Evolutionary conservation across 2,329 filamentous ascomycete species (phyloP), one percentile per base, ranked within the genome.

Genomic region (Phoma sp.): DNA sequence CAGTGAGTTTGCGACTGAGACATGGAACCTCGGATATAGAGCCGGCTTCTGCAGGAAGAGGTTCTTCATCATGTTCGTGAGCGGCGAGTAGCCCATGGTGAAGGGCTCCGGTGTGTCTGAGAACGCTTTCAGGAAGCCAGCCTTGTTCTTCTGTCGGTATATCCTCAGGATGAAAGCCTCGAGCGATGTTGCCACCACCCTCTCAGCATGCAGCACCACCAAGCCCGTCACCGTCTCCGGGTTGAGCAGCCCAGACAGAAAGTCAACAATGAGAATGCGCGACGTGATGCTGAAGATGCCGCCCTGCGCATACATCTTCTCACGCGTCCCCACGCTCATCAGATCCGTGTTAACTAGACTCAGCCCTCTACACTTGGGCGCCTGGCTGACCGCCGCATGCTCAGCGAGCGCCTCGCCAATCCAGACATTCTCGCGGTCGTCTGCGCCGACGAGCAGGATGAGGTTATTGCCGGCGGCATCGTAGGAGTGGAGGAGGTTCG

Each of bases 231-330:
- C 87, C 39, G 87, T 93, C 61, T 91, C 88, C 0, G 94, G 88
- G 64, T 92, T 85, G 49, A 99, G 81, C 41, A 98, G 78, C 25
- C 83, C 84, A n/a, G 92, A 96, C 60, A 99, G 78, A 44, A 99
- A 83, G 74, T 99, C 95, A 24, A 98, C 93, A 27, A 98, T 91
- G 58, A 99, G 79, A 61, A 99, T 99, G 50, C 93, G 88, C 55
- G 93, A 97, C 15, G 95, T 99, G 71, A 99, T 90, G 77, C 92
- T 96, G 78, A 97, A 93, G 64, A 98, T 90, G 43, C 95, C 95
- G 12, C 95, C 95, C 55, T 87, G 84, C 2, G 86, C 82, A 76
- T 99, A 99, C 83, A 97, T 89, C 79, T 93, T 96, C 81, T 97
- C 92, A 68, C 95, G 85, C 44, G 89, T 87, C 3, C 86, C 86